Evolutionary conservation across 345 rosid genomes (phyloP), one percentile per base, ranked within the genome.

Genomic region (Trapa incisa): DNA sequence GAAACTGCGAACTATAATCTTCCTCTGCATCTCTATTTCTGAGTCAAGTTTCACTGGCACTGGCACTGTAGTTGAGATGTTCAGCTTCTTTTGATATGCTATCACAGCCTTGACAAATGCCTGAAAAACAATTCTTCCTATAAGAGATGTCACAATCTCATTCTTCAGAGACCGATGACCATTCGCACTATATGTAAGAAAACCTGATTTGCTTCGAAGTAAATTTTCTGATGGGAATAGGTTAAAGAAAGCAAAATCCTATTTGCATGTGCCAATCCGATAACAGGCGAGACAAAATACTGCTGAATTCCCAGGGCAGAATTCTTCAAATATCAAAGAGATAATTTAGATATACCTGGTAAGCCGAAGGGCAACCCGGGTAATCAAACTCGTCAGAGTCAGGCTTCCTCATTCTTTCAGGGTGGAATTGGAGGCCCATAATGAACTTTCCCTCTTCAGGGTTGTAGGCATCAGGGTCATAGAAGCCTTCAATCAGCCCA

Each of bases 361-460:
- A 91, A 71, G 92, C 90, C 43, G 69, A 64, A 8, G 90, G 87
- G 75, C 97, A 91, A 17, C 97, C 97, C 0, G 92, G 87, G 74
- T 84, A 82, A 77, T 89, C 90, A 32, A 91, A 87, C 64, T 84
- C 83, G 2, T 87, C 87, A 0, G 81, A 61, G 58, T 79, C 83
- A 0, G 83, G 73, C 22, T 60, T 74, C 72, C 94, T 76, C 96
- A 89, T 91, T 67, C 96, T 70, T 76, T 91, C 96, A 0, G 97
- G 96, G 79, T 89, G 97, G 64, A 91, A 91, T 69, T 91, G 97
- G 22, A 91, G 80, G 14, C 97, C 97, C 86, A 91, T 82, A 35
- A 89, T 72, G 61, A 89, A 91, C 75, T 87, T 89, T 16, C 97
- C 97, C 65, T 87, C 86, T 48, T 80, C 83, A 17, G 92, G 89